A percentile compares a stretch with the other conserved stretches of the same genome.
Evolutionary conservation across 257 asterid genomes (phyloP).

Genomic region (Pogostemon cablin): DNA sequence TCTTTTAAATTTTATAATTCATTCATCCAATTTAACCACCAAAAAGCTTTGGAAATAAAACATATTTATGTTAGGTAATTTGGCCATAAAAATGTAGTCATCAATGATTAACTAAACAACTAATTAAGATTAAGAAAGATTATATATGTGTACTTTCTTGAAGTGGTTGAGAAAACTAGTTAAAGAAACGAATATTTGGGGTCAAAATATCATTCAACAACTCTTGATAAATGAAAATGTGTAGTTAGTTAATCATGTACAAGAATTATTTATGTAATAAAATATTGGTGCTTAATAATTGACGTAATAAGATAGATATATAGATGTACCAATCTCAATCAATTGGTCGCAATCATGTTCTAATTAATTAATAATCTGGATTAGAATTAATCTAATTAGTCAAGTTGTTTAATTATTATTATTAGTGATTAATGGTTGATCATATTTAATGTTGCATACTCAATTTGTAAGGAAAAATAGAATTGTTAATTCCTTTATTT

Average conservation of each 20-base stretch:
- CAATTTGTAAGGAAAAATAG: slow-evolving; percentile 13
- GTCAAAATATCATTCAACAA: slow-evolving; percentile 32
- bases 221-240: slow-evolving; percentile 23
- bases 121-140: slow-evolving; percentile 7
- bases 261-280: not conserved
- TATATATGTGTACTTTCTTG: slow-evolving; percentile 25
- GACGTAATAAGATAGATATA: slow-evolving; percentile 25
- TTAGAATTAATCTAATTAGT: slow-evolving; percentile 17
- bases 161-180: slow-evolving; percentile 39
- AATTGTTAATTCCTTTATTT: slow-evolving; percentile 11
- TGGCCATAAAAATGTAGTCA: not conserved
- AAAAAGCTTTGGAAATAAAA: too few species aligned
- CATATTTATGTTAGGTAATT: slow-evolving; percentile 1
- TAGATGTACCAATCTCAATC: slow-evolving; percentile 32
- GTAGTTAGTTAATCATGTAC: not conserved
- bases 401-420: slow-evolving; percentile 10
- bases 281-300: not conserved
- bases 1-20: too few species aligned
- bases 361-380: slow-evolving; percentile 8
- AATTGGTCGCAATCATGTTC: slow-evolving; percentile 24
- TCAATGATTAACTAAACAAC: slow-evolving; percentile 21
- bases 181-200: slow-evolving; percentile 26
- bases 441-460: not conserved
- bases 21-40: too few species aligned
- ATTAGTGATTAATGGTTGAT: slow-evolving; percentile 22